A percentile compares a stretch with the other conserved stretches of the same genome.
Evolutionary conservation across 805 yeast genomes (phyloP).

Genomic region (Kazachstania bromeliacearum): DNA sequence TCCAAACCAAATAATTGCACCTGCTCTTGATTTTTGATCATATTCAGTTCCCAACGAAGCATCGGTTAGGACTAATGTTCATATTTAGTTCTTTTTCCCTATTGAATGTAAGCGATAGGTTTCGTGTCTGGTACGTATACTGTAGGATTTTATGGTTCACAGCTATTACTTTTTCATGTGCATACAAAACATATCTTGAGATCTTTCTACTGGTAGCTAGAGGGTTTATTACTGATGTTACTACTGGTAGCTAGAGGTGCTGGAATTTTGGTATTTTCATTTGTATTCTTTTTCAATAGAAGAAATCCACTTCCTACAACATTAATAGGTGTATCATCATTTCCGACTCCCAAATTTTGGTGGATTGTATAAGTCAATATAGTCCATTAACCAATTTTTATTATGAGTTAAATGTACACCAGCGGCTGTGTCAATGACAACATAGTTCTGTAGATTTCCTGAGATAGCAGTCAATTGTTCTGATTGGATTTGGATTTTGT

Average conservation of each 20-base stretch:
- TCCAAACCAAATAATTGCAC: conserved; percentile 1
- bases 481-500: too few relatives aligned
- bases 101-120: background rate
- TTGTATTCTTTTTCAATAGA: background rate
- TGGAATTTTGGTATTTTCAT: background rate
- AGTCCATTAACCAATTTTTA: background rate
- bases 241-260: conserved; percentile 1
- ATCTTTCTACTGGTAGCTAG: conserved; percentile 1
- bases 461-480: too few relatives aligned
- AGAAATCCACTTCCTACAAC: conserved; percentile 1
- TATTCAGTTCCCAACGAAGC: conserved; percentile 3
- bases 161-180: conserved; percentile 1
- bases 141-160: background rate
- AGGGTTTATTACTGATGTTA: conserved; percentile 3
- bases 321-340: background rate
- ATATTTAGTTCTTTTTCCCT: background rate
- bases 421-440: conserved; percentile 2
- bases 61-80: background rate
- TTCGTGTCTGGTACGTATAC: background rate
- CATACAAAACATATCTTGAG: background rate
- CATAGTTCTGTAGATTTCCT: background rate
- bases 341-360: conserved; percentile 3
- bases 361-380: background rate
- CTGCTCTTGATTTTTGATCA: conserved; percentile 2
- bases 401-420: conserved; percentile 1